Base-by-base conservation (phyloP, 78 protist species). In the Chrysochromulina tobinii region DNA sequence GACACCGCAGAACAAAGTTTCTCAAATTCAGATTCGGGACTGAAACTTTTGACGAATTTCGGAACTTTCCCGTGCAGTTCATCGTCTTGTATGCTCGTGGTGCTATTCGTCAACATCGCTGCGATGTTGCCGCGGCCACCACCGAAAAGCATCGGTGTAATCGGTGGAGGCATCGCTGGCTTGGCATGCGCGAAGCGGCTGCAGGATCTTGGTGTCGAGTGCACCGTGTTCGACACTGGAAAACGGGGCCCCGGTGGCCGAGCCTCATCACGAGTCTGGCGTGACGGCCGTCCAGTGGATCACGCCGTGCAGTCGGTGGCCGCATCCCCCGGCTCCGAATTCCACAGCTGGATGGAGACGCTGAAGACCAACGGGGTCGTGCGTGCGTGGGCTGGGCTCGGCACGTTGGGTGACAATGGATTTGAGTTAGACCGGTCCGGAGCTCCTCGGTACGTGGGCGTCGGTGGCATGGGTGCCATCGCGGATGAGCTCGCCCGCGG, bases 121-220 rank as follows among this genome's bases (percentile, higher is more conserved):
- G 23, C 64, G 23, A 7, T 12, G 23, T 59, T 59, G 23, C 64
- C 64, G 23, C 64, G 23, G 23, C 64, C 64, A 14, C 64, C 64
- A 59, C 64, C 64, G 7, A 7, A 59, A 12, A 7, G 64, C 64
- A 12, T 59, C 23, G 64, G 64, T 14, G 83, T 73, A 9, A 48
- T 73, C 23, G 83, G 83, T 57, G 83, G 83, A 0, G 83, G 83
- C 25, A 6, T 73, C 11, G 83, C 83, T 4, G 83, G 83, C n/a
- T 57, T 73, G 14, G 55, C 83, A n/a, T 73, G 83, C 83, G 83
- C 83, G 55, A 54, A 25, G 8, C 55, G 55, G 55, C 83, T 73
- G 11, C 9, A 1, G 11, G 27, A 48, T 4, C 53, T 11, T 20
- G 83, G 83, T 20, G 2, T 0, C n/a, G 9, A 2, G n/a, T 7